Percentiles rank a stretch among this genome's conserved stretches.
Evolutionary conservation across 331 rosid genomes (phyloP).

Genomic region (Quercus lobata): DNA sequence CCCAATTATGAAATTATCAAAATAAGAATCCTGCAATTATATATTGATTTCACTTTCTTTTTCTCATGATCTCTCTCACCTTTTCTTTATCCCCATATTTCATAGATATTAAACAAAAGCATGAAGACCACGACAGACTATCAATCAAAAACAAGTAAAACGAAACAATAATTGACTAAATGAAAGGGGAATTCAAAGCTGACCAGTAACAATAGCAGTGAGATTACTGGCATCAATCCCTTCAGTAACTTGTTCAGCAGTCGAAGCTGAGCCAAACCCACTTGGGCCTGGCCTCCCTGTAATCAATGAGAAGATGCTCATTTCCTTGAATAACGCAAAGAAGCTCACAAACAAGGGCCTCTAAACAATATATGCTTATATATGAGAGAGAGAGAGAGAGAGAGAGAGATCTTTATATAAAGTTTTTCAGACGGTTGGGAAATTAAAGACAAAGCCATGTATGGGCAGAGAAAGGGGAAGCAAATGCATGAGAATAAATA

Average conservation of each 20-base stretch:
- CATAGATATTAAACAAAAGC: no score
- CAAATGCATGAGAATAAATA: conserved; percentile 22
- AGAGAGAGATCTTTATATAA: background rate
- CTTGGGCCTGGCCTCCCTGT: conserved; percentile 71
- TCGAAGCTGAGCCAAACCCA: conserved; percentile 91
- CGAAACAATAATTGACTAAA: background rate
- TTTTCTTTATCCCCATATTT: no score
- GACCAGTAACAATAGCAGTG: conserved; percentile 87
- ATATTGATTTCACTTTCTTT: no score
- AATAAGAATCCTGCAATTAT: no score
- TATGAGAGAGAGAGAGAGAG: no score
- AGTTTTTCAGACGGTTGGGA: background rate
- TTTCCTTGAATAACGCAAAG: conserved; percentile 1
- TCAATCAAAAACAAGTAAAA: background rate
- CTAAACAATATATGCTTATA: background rate
- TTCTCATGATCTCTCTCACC: no score
- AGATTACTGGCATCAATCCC: conserved; percentile 70
- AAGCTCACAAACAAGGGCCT: background rate
- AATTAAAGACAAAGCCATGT: background rate
- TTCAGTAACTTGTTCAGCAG: conserved; percentile 72
- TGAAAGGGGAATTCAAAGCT: background rate
- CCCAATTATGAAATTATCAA: no score
- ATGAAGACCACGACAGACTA: background rate
- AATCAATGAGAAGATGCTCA: conserved; percentile 49
- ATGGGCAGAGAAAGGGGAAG: conserved; percentile 17